These are phyloP conservation scores for Globisporangium heterothallicum DNA, from an alignment of 352 stramenopile species.

Conservation along the genomic window DNA sequence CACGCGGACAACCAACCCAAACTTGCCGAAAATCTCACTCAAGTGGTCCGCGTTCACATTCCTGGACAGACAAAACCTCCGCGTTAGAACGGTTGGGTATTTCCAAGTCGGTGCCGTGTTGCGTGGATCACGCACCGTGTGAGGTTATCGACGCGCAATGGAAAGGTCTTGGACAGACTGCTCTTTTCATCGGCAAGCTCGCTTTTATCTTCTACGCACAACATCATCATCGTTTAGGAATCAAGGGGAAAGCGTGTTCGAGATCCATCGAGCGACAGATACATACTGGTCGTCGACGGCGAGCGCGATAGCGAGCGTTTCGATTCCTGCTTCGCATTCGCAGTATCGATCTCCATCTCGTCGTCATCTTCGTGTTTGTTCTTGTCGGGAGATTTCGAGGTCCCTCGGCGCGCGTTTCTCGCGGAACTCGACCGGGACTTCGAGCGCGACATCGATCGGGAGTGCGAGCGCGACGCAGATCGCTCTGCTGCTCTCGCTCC, in stretches of 20 bases:
- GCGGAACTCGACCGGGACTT: constrained; percentile 8
- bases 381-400: neutral
- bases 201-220: constrained; percentile 4
- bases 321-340: neutral
- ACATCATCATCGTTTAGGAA: too few relatives aligned
- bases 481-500: neutral
- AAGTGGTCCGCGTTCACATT: constrained; percentile 83
- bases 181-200: constrained; percentile 1
- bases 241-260: too few relatives aligned
- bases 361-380: too few relatives aligned
- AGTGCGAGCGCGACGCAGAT: constrained; percentile 2
- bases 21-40: constrained; percentile 85
- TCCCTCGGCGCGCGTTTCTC: neutral
- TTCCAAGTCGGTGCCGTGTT: too few relatives aligned
- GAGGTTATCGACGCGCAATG: constrained; percentile 75
- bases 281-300: constrained; percentile 1
- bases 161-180: constrained; percentile 22
- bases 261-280: neutral
- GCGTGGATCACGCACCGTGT: constrained; percentile 55
- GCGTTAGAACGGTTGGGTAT: neutral
- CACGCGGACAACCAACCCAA: constrained; percentile 56
- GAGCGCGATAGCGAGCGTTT: constrained; percentile 1
- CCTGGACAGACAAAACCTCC: constrained; percentile 3
- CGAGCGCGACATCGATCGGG: neutral
- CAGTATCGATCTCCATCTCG: neutral